Evolutionary conservation across 352 stramenopile species (phyloP).

Genomic region (Globisporangium megalacanthum): DNA sequence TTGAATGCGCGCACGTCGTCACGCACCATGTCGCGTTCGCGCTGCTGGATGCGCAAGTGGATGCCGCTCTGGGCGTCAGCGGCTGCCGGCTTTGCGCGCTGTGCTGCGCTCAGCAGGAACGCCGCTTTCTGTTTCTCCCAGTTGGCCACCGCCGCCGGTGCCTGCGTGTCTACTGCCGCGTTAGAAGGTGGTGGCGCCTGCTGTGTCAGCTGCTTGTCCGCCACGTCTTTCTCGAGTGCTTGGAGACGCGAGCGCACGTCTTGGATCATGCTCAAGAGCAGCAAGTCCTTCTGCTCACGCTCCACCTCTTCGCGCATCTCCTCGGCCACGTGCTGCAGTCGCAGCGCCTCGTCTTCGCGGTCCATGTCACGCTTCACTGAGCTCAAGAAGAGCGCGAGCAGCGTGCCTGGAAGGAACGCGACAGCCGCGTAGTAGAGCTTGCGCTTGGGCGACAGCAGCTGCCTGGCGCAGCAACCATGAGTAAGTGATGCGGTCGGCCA

Average conservation of each 20-base stretch:
- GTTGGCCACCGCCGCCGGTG: conserved; percentile 5
- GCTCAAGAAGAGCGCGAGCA: conserved; percentile 61
- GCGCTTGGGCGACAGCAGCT: conserved; percentile 55
- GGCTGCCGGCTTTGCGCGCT: too few relatives aligned
- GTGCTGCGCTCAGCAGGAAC: conserved; percentile 12
- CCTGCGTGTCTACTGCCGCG: conserved; percentile 5
- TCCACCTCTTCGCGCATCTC: conserved; percentile 36
- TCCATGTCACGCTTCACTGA: conserved; percentile 71
- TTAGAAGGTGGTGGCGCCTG: conserved; percentile 3
- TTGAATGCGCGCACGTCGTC: conserved; percentile 42
- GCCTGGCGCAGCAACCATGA: conserved; percentile 19
- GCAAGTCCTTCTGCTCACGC: conserved; percentile 44
- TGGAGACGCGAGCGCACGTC: conserved; percentile 54
- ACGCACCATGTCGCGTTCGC: conserved; percentile 40
- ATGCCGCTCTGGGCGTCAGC: conserved; percentile 29
- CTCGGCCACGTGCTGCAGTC: conserved; percentile 32
- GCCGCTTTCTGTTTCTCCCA: conserved; percentile 35
- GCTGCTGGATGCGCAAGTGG: conserved; percentile 39
- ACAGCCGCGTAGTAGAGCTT: conserved; percentile 66
- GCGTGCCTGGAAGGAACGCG: conserved; percentile 59
- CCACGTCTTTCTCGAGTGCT: conserved; percentile 42
- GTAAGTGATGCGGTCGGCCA: too few relatives aligned
- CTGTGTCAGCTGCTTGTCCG: conserved; percentile 4
- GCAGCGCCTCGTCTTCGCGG: conserved; percentile 48
- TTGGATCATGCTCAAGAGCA: conserved; percentile 45